Percentiles rank a stretch among this genome's conserved stretches.
Evolutionary conservation across 1,284 basidiomycete genomes (phyloP).

Genomic region (Ustilago esculenta): DNA sequence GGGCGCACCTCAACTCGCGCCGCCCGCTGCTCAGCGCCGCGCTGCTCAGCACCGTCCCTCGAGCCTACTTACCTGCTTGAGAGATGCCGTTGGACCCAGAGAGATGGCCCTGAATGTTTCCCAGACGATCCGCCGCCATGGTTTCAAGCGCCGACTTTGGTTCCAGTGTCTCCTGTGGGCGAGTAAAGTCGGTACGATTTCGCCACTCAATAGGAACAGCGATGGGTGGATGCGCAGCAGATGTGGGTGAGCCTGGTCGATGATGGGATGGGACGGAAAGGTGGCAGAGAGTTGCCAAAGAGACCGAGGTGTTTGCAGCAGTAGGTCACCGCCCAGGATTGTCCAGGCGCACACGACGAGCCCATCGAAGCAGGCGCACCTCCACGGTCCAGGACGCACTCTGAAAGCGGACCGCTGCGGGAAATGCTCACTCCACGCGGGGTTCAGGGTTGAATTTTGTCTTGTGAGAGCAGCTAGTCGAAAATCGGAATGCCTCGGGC

Average conservation of each 20-base stretch:
- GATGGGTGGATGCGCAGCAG: no score
- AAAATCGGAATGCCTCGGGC: conserved; percentile 17
- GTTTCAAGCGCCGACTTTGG: not conserved
- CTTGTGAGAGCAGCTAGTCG: conserved; percentile 20
- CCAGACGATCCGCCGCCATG: conserved; percentile 47
- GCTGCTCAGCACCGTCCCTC: no score
- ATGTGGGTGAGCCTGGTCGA: not conserved
- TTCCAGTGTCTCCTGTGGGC: not conserved
- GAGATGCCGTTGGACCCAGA: conserved; percentile 34
- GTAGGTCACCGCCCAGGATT: no score
- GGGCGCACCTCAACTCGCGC: no score
- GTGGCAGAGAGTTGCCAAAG: not conserved
- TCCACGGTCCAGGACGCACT: conserved; percentile 6
- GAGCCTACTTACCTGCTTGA: conserved; percentile 52
- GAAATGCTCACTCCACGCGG: conserved; percentile 24
- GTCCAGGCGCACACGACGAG: conserved; percentile 2
- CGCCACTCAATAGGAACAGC: no score
- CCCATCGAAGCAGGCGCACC: not conserved
- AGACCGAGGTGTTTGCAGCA: no score
- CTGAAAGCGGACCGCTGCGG: conserved; percentile 7
- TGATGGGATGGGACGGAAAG: conserved; percentile 1
- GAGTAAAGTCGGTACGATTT: no score
- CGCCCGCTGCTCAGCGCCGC: no score
- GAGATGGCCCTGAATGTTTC: conserved; percentile 49
- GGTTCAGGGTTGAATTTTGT: conserved; percentile 21